These are phyloP conservation scores for Globisporangium paroecandrum DNA, from an alignment of 352 stramenopile genomes.

Conservation along the genomic window DNA sequence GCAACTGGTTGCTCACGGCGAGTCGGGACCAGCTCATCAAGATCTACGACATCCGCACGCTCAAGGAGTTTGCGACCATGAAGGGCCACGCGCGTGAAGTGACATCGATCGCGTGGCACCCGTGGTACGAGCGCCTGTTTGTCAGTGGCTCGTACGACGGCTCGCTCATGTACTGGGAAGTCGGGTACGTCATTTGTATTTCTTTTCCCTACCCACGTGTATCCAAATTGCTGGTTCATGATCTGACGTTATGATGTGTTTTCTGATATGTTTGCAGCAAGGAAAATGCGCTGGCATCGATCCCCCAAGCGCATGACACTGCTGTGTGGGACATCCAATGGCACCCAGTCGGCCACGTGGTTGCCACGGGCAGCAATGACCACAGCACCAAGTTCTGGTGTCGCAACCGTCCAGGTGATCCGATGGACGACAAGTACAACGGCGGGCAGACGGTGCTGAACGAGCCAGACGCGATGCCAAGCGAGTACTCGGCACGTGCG, in stretches of 20 bases:
- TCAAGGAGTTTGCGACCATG: constrained; percentile 94
- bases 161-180: constrained; percentile 97
- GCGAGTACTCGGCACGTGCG: constrained; percentile 18
- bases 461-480: constrained; percentile 50
- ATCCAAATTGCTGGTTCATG: background rate
- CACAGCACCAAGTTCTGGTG: constrained; percentile 98
- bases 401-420: constrained; percentile 91
- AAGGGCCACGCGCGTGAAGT: constrained; percentile 96
- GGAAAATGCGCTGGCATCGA: constrained; percentile 75
- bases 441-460: constrained; percentile 66
- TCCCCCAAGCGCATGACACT: constrained; percentile 94
- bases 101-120: constrained; percentile 96
- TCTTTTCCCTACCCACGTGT: background rate
- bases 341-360: constrained; percentile 95
- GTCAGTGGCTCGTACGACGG: constrained; percentile 96
- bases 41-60: constrained; percentile 97
- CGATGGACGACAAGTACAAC: constrained; percentile 90
- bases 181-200: constrained; percentile 61
- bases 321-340: constrained; percentile 98
- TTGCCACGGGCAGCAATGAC: constrained; percentile 96
- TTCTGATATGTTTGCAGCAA: constrained; percentile 38
- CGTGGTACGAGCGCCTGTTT: constrained; percentile 95
- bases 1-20: constrained; percentile 96
- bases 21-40: constrained; percentile 98
- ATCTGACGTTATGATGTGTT: constrained; percentile 1